These are phyloP conservation scores for Cinnamomum chago DNA, from an alignment of 164 flowering plant species.

Conservation along the genomic window DNA sequence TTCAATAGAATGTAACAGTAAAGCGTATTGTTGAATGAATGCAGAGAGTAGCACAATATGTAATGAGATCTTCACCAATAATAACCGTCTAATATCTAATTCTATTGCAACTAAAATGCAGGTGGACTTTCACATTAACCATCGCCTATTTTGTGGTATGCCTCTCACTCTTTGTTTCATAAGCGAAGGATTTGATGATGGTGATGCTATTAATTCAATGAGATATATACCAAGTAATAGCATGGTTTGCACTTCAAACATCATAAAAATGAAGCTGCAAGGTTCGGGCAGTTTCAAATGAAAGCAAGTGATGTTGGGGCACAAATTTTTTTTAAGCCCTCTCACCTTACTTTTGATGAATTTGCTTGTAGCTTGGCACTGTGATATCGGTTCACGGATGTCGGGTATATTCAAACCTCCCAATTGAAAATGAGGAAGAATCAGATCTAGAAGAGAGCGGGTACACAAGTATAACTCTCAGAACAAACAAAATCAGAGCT, in stretches of 20 bases:
- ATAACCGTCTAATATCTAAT: not conserved
- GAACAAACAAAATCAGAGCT: slow-evolving; percentile 19
- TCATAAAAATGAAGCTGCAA: not conserved
- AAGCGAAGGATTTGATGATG: too few relatives aligned
- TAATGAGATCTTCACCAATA: not conserved
- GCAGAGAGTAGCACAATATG: not conserved
- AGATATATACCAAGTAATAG: not conserved
- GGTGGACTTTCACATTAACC: slow-evolving; percentile 86
- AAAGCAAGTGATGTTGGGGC: not conserved
- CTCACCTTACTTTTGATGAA: not conserved
- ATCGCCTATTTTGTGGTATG: slow-evolving; percentile 71
- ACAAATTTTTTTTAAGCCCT: not conserved
- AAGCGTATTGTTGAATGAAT: too few relatives aligned
- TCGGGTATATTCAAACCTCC: not conserved
- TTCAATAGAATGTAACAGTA: too few relatives aligned
- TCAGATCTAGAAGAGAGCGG: slow-evolving; percentile 11
- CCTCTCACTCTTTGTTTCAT: not conserved
- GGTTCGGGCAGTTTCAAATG: not conserved
- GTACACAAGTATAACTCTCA: slow-evolving; percentile 12
- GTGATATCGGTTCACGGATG: not conserved
- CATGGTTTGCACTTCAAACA: not conserved
- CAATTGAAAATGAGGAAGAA: not conserved
- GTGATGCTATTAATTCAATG: too few relatives aligned
- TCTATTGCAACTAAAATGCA: slow-evolving; percentile 29
- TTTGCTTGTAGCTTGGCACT: not conserved